Evolutionary conservation across 805 yeast genomes (phyloP).

Genomic region (Ogataea trehaloabstinens): DNA sequence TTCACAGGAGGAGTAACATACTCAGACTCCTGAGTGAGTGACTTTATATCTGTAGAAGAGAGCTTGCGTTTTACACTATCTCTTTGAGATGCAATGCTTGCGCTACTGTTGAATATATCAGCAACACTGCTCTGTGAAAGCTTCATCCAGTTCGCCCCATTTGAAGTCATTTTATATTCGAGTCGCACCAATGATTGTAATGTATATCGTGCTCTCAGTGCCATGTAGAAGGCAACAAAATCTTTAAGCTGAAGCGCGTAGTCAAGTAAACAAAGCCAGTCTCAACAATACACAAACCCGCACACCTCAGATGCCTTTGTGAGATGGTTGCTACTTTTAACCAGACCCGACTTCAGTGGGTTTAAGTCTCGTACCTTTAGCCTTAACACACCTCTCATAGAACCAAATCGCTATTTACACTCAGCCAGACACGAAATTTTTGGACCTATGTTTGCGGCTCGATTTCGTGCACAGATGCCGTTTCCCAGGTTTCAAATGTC

Average conservation of each 20-base stretch:
- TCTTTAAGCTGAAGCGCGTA: neutral
- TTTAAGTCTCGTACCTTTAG: too few species aligned
- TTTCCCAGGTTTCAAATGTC: too few species aligned
- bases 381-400: too few species aligned
- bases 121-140: conserved; percentile 1
- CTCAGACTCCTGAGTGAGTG: conserved; percentile 15
- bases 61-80: conserved; percentile 6
- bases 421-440: too few species aligned
- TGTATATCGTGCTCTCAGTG: neutral
- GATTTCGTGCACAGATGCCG: too few species aligned
- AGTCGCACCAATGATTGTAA: neutral
- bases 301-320: too few species aligned
- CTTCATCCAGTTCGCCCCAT: neutral
- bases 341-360: too few species aligned
- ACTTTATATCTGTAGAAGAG: conserved; percentile 15
- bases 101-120: conserved; percentile 1
- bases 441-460: too few species aligned
- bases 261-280: too few species aligned
- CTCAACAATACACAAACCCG: too few species aligned
- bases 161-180: neutral
- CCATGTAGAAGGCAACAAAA: neutral
- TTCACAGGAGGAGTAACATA: conserved; percentile 1
- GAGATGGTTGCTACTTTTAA: too few species aligned
- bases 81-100: conserved; percentile 1
- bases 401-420: too few species aligned